Evolutionary conservation across 768 basidiomycete species (phyloP).

Genomic region (Russula emetica): DNA sequence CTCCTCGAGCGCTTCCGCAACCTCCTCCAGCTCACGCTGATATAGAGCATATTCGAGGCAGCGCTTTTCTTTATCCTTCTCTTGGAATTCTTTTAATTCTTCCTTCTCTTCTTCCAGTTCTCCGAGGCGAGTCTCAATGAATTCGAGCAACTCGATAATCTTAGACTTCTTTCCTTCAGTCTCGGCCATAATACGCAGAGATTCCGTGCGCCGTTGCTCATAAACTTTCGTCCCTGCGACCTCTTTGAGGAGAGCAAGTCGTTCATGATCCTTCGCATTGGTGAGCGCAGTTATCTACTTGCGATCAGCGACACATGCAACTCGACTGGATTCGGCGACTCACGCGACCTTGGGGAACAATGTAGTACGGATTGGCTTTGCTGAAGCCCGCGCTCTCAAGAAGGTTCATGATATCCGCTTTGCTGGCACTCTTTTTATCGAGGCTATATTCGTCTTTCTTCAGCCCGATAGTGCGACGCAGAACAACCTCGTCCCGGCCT

Average conservation of each 20-base stretch:
- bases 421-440: slow-evolving; percentile 91
- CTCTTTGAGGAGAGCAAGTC: slow-evolving; percentile 92
- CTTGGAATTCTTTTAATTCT: slow-evolving; percentile 93
- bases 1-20: slow-evolving; percentile 77
- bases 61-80: slow-evolving; percentile 89
- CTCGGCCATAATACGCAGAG: slow-evolving; percentile 94
- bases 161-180: slow-evolving; percentile 90
- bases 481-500: slow-evolving; percentile 76
- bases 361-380: slow-evolving; percentile 98
- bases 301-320: not conserved
- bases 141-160: slow-evolving; percentile 83
- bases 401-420: slow-evolving; percentile 96
- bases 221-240: slow-evolving; percentile 98
- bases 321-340: slow-evolving; percentile 33
- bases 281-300: slow-evolving; percentile 90
- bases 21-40: slow-evolving; percentile 86
- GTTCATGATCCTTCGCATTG: slow-evolving; percentile 94
- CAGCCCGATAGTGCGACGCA: slow-evolving; percentile 90
- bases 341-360: slow-evolving; percentile 96
- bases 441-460: slow-evolving; percentile 99
- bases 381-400: slow-evolving; percentile 97
- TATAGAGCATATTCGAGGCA: slow-evolving; percentile 95
- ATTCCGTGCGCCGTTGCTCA: slow-evolving; percentile 88
- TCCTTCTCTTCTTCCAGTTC: slow-evolving; percentile 99
- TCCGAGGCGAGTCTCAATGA: slow-evolving; percentile 82